Base-by-base conservation (phyloP, 2,329 filamentous ascomycete species). In the Claviceps sp. region DNA sequence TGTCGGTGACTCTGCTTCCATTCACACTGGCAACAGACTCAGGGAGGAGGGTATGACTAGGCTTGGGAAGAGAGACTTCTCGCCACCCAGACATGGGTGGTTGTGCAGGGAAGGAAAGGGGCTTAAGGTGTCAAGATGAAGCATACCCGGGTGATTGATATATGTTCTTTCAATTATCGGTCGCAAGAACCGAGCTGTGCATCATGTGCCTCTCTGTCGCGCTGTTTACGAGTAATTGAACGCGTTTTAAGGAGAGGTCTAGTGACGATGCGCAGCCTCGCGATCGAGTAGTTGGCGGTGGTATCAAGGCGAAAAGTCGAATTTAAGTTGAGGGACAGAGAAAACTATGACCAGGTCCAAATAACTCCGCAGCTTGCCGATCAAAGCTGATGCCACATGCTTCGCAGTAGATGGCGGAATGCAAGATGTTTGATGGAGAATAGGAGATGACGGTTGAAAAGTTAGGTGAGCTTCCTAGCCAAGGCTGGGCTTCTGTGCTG, bases 181-280 rank as follows among this genome's bases (percentile, higher is more conserved):
- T 52, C 51, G 38, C 20, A 30, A 20, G 9, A 26, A 14, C 49
- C 34, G 34, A 46, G 34, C 20, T 30, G 20, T 20, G 42, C 49
- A 50, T 50, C 14, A 38, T 45, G 53, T 46, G 49, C 44, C 53
- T 55, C 54, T 57, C 59, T 62, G 56, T 58, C 56, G 58, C 56
- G 63, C 58, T 60, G 62, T 65, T 67, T 67, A 67, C 64, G 64
- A 56, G 54, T 64, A 55, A 58, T 63, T 61, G 55, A 60, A 54
- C 55, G 57, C 58, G 52, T 46, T 54, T 49, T 46, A 54, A 47
- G 55, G 62, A 55, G 51, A 41, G n/a, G 47, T 20, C 22, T 43
- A 30, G 42, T 14, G 42, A 16, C 30, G 20, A 56, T 56, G 54
- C 54, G 55, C 52, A 56, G 45, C 49, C 44, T 20, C 36, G n/a